phyloP scores from a whole-genome alignment of 257 asterid species.

The Leptodermis oblonga region DNA sequence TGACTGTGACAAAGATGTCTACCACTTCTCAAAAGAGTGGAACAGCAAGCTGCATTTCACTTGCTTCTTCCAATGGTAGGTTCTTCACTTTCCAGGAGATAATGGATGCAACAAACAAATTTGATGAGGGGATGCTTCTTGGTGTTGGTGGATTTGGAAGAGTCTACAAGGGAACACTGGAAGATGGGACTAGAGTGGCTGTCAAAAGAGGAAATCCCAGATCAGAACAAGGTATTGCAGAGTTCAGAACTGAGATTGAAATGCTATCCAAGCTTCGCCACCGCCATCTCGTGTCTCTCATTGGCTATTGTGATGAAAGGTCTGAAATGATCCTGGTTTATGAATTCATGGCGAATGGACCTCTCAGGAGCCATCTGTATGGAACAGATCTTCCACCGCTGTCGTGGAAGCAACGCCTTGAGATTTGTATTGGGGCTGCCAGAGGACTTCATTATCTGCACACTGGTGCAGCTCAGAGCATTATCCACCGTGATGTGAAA shows the following conservation, averaged over 20 bases:
- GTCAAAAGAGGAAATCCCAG: slow-evolving; percentile 48
- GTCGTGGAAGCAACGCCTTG: slow-evolving; percentile 46
- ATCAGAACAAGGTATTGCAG: slow-evolving; percentile 49
- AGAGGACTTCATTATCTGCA: slow-evolving; percentile 50
- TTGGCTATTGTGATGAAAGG: slow-evolving; percentile 47
- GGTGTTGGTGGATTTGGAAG: slow-evolving; percentile 53
- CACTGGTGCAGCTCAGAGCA: slow-evolving; percentile 48
- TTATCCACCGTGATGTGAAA: slow-evolving; percentile 48
- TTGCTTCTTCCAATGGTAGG: slow-evolving; percentile 41
- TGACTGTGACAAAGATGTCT: slow-evolving; percentile 40
- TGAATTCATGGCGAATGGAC: slow-evolving; percentile 50
- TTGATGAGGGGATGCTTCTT: slow-evolving; percentile 41
- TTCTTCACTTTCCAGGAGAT: slow-evolving; percentile 42
- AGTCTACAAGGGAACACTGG: slow-evolving; percentile 47
- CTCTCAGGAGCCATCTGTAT: slow-evolving; percentile 46
- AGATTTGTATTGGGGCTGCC: slow-evolving; percentile 49
- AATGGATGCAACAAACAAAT: slow-evolving; percentile 43
- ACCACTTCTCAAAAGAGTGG: slow-evolving; percentile 41
- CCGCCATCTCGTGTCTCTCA: slow-evolving; percentile 46
- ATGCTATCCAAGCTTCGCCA: slow-evolving; percentile 52
- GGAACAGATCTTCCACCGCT: slow-evolving; percentile 48
- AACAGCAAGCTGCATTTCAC: slow-evolving; percentile 45
- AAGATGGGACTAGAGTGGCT: slow-evolving; percentile 40
- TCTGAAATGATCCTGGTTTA: slow-evolving; percentile 50
- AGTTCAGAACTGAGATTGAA: slow-evolving; percentile 47